Evolutionary conservation across 106 monocot species (phyloP).

Genomic region (Hemerocallis citrina): DNA sequence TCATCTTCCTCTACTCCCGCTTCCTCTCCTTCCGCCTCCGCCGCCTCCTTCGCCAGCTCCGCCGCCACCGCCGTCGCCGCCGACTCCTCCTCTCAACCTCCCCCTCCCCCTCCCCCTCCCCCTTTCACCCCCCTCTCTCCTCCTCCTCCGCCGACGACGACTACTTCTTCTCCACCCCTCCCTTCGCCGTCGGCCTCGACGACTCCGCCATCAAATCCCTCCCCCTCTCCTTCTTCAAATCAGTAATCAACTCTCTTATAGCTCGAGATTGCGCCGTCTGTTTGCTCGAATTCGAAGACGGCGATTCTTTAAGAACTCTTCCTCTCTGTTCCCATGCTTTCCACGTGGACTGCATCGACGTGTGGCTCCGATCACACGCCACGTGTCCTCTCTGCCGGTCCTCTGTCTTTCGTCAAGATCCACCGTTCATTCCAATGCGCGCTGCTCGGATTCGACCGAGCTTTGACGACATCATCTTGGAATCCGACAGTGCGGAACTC

Average conservation of each 20-base stretch:
- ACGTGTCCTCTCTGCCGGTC: constrained; percentile 93
- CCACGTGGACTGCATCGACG: constrained; percentile 94
- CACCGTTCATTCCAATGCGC: constrained; percentile 2
- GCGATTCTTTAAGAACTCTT: constrained; percentile 63
- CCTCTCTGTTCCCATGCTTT: constrained; percentile 81
- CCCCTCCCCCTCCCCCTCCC: neutral
- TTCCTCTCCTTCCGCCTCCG: constrained; percentile 28
- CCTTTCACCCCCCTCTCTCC: constrained; percentile 9
- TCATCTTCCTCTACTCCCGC: constrained; percentile 19
- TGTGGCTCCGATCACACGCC: constrained; percentile 85
- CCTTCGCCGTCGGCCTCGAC: constrained; percentile 84
- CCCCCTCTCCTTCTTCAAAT: constrained; percentile 42
- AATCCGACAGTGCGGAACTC: neutral
- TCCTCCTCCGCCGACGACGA: constrained; percentile 13
- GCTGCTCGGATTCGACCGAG: constrained; percentile 63
- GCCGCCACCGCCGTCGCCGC: constrained; percentile 23
- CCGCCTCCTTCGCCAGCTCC: constrained; percentile 27
- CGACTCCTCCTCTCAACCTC: constrained; percentile 16
- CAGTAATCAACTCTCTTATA: neutral
- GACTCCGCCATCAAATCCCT: constrained; percentile 66
- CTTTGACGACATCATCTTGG: constrained; percentile 9
- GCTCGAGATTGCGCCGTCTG: constrained; percentile 83
- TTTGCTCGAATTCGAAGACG: constrained; percentile 82
- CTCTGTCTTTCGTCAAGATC: constrained; percentile 46
- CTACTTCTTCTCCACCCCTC: constrained; percentile 44